These are phyloP conservation scores for Inga leiocalycina DNA, from an alignment of 306 rosid species.

Conservation along the genomic window DNA sequence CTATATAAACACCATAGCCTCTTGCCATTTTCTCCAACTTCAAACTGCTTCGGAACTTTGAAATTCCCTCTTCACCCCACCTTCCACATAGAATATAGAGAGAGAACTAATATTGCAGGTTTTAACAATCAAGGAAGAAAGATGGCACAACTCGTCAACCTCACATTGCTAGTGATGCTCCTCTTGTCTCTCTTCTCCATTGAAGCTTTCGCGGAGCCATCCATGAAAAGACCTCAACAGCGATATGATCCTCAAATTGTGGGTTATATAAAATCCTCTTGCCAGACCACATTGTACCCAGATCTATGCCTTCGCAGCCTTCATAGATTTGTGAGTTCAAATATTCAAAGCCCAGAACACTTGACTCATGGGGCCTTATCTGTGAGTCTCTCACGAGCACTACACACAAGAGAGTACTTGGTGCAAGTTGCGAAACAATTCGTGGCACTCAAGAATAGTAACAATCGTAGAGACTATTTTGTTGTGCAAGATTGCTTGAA, in stretches of 20 bases:
- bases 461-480: too few relatives aligned
- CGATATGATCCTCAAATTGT: neutral
- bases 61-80: neutral
- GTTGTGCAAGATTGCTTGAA: too few relatives aligned
- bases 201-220: neutral
- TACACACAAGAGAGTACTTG: slow-evolving; percentile 36
- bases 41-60: neutral
- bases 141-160: slow-evolving; percentile 36
- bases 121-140: neutral
- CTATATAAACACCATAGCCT: slow-evolving; percentile 23
- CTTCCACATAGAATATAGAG: neutral
- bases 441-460: neutral
- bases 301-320: slow-evolving; percentile 41
- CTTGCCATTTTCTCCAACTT: slow-evolving; percentile 8
- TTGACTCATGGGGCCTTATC: slow-evolving; percentile 43
- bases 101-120: neutral
- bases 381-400: slow-evolving; percentile 41
- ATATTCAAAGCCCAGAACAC: slow-evolving; percentile 33
- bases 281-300: slow-evolving; percentile 42
- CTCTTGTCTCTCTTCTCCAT: neutral
- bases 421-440: slow-evolving; percentile 33
- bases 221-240: neutral
- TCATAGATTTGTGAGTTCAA: slow-evolving; percentile 25
- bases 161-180: neutral
- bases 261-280: slow-evolving; percentile 34